Evolutionary conservation across 306 rosid species (phyloP), one percentile per base, ranked within the genome.

Genomic region (Dryas drummondii): DNA sequence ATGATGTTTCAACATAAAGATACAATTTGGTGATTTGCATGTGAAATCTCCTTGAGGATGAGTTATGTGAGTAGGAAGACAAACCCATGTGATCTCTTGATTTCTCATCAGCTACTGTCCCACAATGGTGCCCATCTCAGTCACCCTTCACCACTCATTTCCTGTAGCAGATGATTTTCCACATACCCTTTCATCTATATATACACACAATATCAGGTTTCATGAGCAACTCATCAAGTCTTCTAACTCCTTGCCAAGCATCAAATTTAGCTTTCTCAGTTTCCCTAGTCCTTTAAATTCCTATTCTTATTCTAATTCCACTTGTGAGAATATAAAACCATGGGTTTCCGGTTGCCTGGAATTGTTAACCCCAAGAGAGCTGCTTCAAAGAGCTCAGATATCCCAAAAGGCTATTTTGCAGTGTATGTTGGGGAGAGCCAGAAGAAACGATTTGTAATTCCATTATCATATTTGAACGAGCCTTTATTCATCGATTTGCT

Each of bases 351-450:
- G 2, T 63, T 75, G 64, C 78, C 78, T 2, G 51, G 53, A 50
- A 68, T 77, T 49, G 71, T 54, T 50, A 60, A 56, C 6, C 27
- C 57, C 7, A 71, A 66, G 62, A 52, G 66, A 68, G 45, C 68
- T 11, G 48, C 6, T 42, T 74, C 71, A 48, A 80, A 51, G 12
- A 22, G 22, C 22, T 22, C 22, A 22, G 22, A 22, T 22, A 22
- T 22, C 22, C 22, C 85, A 45, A 84, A 82, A 71, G 89, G 85
- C 63, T 49, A 77, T 50, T 65, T 82, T 51, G 85, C 91, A 2
- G 84, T 87, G 2, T 87, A 87, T 37, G 88, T 87, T 45, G 90
- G 91, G 37, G 86, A 76, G 72, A 50, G 22, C 71, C 69, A 87
- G 51, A 81, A 64, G 65, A 85, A 71, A 87, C 22, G 22, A 22